Evolutionary conservation across 2,329 filamentous ascomycete species (phyloP).

Genomic region (Fusarium camptoceras): DNA sequence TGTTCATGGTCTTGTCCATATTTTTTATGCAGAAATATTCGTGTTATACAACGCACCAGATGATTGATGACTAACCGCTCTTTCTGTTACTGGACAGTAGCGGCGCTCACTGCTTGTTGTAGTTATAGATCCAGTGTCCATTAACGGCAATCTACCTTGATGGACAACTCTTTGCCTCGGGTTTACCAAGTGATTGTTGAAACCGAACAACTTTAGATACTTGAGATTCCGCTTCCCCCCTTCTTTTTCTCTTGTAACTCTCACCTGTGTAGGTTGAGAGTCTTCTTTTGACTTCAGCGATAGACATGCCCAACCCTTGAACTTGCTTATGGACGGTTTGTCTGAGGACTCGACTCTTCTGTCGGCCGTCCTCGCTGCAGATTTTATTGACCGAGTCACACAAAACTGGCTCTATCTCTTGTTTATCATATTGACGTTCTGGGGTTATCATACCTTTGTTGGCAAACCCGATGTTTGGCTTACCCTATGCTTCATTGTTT

Average conservation of each 20-base stretch:
- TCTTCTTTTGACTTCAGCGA: constrained; percentile 1
- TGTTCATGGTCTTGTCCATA: not conserved
- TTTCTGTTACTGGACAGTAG: not conserved
- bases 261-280: constrained; percentile 1
- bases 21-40: not conserved
- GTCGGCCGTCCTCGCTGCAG: constrained; percentile 33
- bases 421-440: not conserved
- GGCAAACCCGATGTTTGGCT: constrained; percentile 43
- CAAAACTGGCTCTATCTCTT: not conserved
- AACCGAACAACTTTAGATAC: not conserved
- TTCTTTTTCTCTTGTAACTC: constrained; percentile 2
- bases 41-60: not conserved
- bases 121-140: constrained; percentile 8
- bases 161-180: constrained; percentile 38
- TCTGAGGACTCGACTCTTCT: constrained; percentile 43
- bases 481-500: constrained; percentile 42
- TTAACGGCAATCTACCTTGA: constrained; percentile 46
- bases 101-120: not conserved
- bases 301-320: constrained; percentile 25
- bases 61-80: constrained; percentile 40
- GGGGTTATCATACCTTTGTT: constrained; percentile 37
- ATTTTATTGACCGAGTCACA: constrained; percentile 33
- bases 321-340: constrained; percentile 46
- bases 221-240: not conserved
- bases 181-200: not conserved